Conservation (phyloP, 106 monocot genomes). For the Dactylorhiza incarnata region DNA sequence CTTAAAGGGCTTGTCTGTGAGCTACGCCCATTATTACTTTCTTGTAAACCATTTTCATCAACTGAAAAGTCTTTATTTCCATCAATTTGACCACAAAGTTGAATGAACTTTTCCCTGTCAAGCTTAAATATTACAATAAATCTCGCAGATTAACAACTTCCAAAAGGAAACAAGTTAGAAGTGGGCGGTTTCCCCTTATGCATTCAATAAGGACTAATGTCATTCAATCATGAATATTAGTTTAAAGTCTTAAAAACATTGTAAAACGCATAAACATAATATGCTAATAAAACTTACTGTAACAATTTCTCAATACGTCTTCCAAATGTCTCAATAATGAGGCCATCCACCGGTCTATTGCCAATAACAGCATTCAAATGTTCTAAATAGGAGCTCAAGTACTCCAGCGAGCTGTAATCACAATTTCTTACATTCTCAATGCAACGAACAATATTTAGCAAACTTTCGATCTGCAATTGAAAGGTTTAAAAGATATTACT, state of each 20-base stretch:
- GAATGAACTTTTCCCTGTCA: constrained; percentile 88
- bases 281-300: constrained; percentile 45
- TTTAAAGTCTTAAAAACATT: neutral
- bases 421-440: constrained; percentile 37
- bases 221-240: neutral
- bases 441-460: constrained; percentile 52
- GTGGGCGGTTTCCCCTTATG: neutral
- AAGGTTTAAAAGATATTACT: neutral
- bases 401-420: constrained; percentile 65
- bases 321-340: constrained; percentile 95
- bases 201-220: neutral
- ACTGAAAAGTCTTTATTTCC: constrained; percentile 30
- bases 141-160: neutral
- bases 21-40: constrained; percentile 24
- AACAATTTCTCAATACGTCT: constrained; percentile 72
- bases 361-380: constrained; percentile 67
- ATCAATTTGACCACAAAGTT: constrained; percentile 72
- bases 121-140: constrained; percentile 4
- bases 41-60: constrained; percentile 51
- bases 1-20: constrained; percentile 37
- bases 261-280: neutral
- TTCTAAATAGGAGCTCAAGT: constrained; percentile 64
- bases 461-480: constrained; percentile 57
- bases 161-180: neutral
- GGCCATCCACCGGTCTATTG: constrained; percentile 72